Evolutionary conservation across 2,329 filamentous ascomycete species (phyloP).

Genomic region (Fusarium paranaense): DNA sequence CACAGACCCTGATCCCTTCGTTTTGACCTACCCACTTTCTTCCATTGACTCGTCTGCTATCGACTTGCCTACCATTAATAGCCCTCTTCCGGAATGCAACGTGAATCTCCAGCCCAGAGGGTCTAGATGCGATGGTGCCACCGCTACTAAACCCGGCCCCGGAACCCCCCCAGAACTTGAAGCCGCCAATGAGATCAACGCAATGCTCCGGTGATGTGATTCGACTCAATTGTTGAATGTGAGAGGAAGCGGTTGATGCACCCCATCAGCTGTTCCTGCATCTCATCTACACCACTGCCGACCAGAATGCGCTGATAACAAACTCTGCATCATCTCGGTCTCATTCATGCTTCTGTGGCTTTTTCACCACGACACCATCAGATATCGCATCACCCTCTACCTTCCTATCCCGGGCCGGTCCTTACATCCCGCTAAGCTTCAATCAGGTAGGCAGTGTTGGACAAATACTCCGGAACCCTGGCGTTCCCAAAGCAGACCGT

Average conservation of each 20-base stretch:
- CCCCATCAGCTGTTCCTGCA: not conserved
- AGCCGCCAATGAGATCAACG: not conserved
- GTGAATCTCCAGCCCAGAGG: not conserved
- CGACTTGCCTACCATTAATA: not conserved
- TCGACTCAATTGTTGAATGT: not conserved
- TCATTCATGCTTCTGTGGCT: not conserved
- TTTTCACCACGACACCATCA: not conserved
- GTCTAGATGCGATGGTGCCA: conserved; percentile 1
- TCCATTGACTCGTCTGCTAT: not conserved
- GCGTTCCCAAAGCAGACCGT: not conserved
- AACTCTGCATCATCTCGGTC: not conserved
- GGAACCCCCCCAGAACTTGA: not conserved
- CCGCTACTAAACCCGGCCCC: not conserved
- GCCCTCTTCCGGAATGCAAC: not conserved
- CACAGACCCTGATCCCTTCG: not conserved
- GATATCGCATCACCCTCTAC: not conserved
- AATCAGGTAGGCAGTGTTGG: not conserved
- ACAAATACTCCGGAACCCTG: not conserved
- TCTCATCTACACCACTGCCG: not conserved
- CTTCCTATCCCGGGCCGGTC: conserved; percentile 2
- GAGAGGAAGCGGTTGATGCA: not conserved
- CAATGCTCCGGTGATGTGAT: not conserved
- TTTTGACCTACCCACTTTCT: not conserved
- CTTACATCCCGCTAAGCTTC: not conserved
- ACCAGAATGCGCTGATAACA: not conserved